Evolutionary conservation across 1,139 yeast species (phyloP), one percentile per base, ranked within the genome.

Genomic region (Yamadazyma oceani): DNA sequence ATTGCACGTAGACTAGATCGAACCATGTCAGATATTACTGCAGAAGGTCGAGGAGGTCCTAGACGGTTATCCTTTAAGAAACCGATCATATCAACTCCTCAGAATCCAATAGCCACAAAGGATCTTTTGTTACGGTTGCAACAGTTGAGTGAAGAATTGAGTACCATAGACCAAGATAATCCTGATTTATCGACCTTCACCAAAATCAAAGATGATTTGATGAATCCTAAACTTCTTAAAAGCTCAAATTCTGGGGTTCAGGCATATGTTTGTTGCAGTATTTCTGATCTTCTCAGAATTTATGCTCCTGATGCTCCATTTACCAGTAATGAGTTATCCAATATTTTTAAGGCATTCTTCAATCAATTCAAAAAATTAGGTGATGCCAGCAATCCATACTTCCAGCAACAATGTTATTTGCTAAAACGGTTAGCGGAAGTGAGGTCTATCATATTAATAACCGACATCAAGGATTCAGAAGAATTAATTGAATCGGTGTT

Each of bases 291-390:
- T 11, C 61, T 90, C 31, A 71, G 96, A 42, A 61, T 89, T 9
- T 83, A 73, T 55, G 97, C 96, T 0, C 97, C 97, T 0, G 87
- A 89, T 58, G 96, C 97, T 4, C 97, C 97, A 5, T 89, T 75
- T 58, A 79, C 86, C 2, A 80, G 80, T 25, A 49, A 64, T 1
- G 83, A 85, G 46, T 63, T 89, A 23, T 66, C 80, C 1, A 79
- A 72, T 21, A 69, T 83, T n/a, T 84, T 85, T 62, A 73, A 68
- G 45, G 63, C 82, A 5, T 79, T 87, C 51, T 72, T 83, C 46
- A 62, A 65, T 25, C 92, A 85, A 54, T 76, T 89, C 47, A 72
- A 71, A 40, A 70, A 69, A 32, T 60, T 88, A 30, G 58, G 74
- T 10, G 80, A 82, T 42, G 65, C 73, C 1, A 84, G 80, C 21